Percentiles rank a stretch among this genome's conserved stretches.
phyloP scores from a whole-genome alignment of 768 basidiomycete species.

The Polyporus arcularius region DNA sequence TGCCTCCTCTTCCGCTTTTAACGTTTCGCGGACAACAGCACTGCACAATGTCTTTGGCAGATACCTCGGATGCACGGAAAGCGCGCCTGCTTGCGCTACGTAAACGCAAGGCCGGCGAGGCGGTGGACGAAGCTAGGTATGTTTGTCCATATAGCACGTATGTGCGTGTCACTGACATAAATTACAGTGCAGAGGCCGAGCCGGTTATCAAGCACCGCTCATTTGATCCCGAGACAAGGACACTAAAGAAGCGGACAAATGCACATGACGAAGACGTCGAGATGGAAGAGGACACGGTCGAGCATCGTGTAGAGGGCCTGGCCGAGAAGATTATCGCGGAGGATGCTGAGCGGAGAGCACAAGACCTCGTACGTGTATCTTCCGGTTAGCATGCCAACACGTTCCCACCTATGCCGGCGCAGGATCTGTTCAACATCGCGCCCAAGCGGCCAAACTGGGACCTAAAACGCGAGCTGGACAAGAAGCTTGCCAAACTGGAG shows the following conservation, averaged over 20 bases:
- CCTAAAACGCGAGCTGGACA: constrained; percentile 90
- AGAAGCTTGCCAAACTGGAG: constrained; percentile 86
- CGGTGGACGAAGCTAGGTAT: constrained; percentile 42
- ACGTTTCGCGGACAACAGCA: neutral
- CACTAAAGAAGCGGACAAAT: constrained; percentile 68
- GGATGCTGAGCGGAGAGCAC: constrained; percentile 80
- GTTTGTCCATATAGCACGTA: constrained; percentile 26
- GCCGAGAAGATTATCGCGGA: constrained; percentile 84
- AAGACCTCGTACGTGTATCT: constrained; percentile 73
- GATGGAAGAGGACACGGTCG: constrained; percentile 77
- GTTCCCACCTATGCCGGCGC: constrained; percentile 16
- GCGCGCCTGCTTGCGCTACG: constrained; percentile 77
- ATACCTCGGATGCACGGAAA: constrained; percentile 80
- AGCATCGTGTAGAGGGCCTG: constrained; percentile 80
- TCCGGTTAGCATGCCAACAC: neutral
- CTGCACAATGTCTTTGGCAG: constrained; percentile 62
- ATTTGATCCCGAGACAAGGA: constrained; percentile 88
- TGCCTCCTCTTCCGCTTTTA: neutral
- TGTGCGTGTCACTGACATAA: neutral
- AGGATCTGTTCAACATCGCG: constrained; percentile 97
- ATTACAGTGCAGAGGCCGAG: constrained; percentile 29
- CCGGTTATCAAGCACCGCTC: constrained; percentile 72
- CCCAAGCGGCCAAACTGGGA: constrained; percentile 98
- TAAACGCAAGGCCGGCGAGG: constrained; percentile 66
- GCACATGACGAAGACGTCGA: constrained; percentile 51